These are phyloP conservation scores for Ceratobasidium sp. DNA, from an alignment of 1,284 basidiomycete species.

Conservation along the genomic window DNA sequence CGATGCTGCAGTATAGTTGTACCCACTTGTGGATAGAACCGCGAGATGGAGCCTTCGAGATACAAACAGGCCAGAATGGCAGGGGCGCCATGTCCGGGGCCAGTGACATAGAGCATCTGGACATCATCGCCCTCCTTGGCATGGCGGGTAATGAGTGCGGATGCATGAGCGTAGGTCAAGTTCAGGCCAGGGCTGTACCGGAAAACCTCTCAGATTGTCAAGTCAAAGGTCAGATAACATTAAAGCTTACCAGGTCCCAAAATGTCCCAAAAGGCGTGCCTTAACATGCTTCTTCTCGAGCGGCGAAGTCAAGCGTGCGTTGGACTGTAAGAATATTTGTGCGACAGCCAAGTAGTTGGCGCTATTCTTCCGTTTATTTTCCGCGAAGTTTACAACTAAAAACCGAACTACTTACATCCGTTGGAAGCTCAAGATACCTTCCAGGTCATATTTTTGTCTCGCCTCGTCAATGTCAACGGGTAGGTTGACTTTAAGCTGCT, in stretches of 20 bases:
- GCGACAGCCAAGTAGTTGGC: constrained; percentile 57
- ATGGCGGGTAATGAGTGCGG: constrained; percentile 70
- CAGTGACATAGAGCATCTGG: constrained; percentile 78
- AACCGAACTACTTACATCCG: constrained; percentile 56
- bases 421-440: constrained; percentile 60
- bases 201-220: not conserved
- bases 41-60: constrained; percentile 22
- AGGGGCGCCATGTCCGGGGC: constrained; percentile 64
- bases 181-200: constrained; percentile 73
- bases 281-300: constrained; percentile 80
- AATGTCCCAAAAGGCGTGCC: constrained; percentile 80
- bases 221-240: not conserved
- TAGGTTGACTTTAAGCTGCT: constrained; percentile 60
- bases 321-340: constrained; percentile 82
- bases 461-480: constrained; percentile 53
- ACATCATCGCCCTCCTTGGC: constrained; percentile 64
- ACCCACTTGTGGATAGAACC: constrained; percentile 27
- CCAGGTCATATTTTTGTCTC: constrained; percentile 56
- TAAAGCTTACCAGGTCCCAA: constrained; percentile 69
- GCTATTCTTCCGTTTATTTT: constrained; percentile 11
- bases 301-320: constrained; percentile 74
- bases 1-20: not conserved
- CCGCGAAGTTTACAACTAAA: no score
- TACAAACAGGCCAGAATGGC: constrained; percentile 35
- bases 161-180: constrained; percentile 85